Evolutionary conservation across 2,329 filamentous ascomycete species (phyloP).

Genomic region (Alternaria postmessia): DNA sequence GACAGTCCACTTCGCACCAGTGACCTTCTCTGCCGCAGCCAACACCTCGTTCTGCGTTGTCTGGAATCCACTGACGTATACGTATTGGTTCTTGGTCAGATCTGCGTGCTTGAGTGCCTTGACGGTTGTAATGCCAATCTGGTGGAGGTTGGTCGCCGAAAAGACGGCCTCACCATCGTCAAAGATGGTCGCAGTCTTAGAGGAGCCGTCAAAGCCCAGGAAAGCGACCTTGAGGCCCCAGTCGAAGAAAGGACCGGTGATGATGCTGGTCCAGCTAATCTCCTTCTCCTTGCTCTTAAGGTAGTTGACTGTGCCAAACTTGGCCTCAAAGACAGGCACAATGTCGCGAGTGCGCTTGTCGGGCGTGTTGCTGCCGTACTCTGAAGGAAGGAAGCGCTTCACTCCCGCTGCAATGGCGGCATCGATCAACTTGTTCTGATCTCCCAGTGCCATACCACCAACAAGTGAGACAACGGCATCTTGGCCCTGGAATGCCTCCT

Average conservation of each 20-base stretch:
- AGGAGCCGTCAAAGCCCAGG: slow-evolving; percentile 60
- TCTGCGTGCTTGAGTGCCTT: slow-evolving; percentile 60
- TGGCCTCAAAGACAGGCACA: slow-evolving; percentile 63
- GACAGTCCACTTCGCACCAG: slow-evolving; percentile 61
- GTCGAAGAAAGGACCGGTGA: slow-evolving; percentile 65
- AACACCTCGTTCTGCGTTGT: slow-evolving; percentile 67
- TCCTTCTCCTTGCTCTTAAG: slow-evolving; percentile 56
- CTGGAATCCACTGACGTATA: slow-evolving; percentile 66
- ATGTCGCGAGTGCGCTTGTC: slow-evolving; percentile 46
- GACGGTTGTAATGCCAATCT: slow-evolving; percentile 62
- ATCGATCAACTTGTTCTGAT: slow-evolving; percentile 64
- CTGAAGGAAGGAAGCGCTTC: slow-evolving; percentile 68
- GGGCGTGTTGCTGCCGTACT: slow-evolving; percentile 60
- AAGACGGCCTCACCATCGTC: slow-evolving; percentile 65
- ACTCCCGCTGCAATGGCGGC: slow-evolving; percentile 68
- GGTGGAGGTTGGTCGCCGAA: slow-evolving; percentile 60
- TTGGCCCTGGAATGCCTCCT: slow-evolving; percentile 61
- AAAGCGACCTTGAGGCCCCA: slow-evolving; percentile 62
- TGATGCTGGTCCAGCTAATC: slow-evolving; percentile 64
- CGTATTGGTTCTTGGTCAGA: slow-evolving; percentile 65
- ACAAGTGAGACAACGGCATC: slow-evolving; percentile 65
- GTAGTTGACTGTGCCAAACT: slow-evolving; percentile 61
- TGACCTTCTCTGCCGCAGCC: slow-evolving; percentile 60
- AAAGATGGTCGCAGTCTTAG: slow-evolving; percentile 62
- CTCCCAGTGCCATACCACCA: slow-evolving; percentile 50